Base-by-base conservation (phyloP, 257 asterid species). In the Oldenlandia corymbosa region DNA sequence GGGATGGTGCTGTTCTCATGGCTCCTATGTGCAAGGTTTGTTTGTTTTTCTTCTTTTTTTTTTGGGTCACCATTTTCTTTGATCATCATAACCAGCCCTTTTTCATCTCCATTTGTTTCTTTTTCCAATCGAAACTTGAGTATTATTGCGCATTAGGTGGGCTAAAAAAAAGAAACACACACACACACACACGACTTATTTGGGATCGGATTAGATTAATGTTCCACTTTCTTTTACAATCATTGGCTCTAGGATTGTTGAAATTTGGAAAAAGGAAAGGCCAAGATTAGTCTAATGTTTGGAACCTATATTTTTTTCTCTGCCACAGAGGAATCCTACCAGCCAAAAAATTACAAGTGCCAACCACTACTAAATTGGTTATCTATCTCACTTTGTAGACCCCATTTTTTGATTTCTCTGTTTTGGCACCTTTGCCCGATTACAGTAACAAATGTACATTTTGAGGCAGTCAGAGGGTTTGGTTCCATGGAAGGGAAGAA, bases 21-120 rank as follows among this genome's bases (percentile, higher is more conserved):
- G 91, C 95, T 41, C 95, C 95, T 12, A 78, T 81, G 86, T 80
- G 86, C 37, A 86, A 86, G 85, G 95, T 76, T 49, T 13, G 71
- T 58, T 39, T 9, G 4, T 34, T 34, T 34, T 34, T 16, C 27
- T 20, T 41, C 53, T 10, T 7, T 32, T 53, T 36, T 17, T 18
- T 14, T 11, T 17, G 3, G 13, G 21, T 31, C 5, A 16, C 10
- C 51, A 10, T 53, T 24, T 14, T 39, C 53, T n/a, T n/a, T n/a
- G n/a, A 24, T 2, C 54, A 42, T 11, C 41, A 16, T 18, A n/a
- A n/a, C n/a, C n/a, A n/a, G n/a, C n/a, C n/a, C n/a, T n/a, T n/a
- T n/a, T n/a, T n/a, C n/a, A n/a, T n/a, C n/a, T n/a, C n/a, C n/a
- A n/a, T n/a, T n/a, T n/a, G n/a, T n/a, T n/a, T n/a, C n/a, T n/a